These are phyloP conservation scores for Nakazawaea wyomingensis DNA, from an alignment of 805 yeast genomes.

Conservation along the genomic window DNA sequence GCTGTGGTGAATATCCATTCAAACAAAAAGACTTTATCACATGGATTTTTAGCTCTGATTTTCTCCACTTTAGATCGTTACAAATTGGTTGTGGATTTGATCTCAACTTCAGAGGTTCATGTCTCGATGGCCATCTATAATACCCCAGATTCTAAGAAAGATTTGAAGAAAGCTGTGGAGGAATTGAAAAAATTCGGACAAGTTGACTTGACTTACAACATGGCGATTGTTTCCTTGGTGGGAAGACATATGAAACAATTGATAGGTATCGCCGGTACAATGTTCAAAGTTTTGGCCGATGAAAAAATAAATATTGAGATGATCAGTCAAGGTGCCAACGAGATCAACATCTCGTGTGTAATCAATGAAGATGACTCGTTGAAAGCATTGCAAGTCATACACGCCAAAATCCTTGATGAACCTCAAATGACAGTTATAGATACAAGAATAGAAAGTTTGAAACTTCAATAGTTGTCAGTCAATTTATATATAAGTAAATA, in stretches of 20 bases:
- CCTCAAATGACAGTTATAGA: constrained; percentile 25
- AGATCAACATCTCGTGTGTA: constrained; percentile 94
- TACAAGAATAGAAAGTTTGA: constrained; percentile 41
- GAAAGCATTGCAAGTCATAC: constrained; percentile 83
- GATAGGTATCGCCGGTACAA: constrained; percentile 95
- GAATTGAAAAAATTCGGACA: constrained; percentile 79
- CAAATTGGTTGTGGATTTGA: constrained; percentile 87
- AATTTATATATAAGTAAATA: too few relatives aligned
- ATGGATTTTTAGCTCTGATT: constrained; percentile 90
- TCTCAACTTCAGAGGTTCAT: constrained; percentile 96
- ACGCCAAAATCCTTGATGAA: constrained; percentile 62
- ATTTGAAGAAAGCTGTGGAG: constrained; percentile 65
- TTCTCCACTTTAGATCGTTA: constrained; percentile 81
- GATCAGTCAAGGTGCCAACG: constrained; percentile 98
- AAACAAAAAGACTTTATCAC: constrained; percentile 85
- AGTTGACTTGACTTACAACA: constrained; percentile 80
- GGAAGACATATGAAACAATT: constrained; percentile 97
- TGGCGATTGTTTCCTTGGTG: constrained; percentile 90
- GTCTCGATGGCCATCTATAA: constrained; percentile 96
- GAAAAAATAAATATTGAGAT: constrained; percentile 92
- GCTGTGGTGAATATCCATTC: constrained; percentile 92
- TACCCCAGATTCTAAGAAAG: constrained; percentile 50
- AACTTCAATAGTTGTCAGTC: constrained; percentile 29
- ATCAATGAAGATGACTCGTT: constrained; percentile 78
- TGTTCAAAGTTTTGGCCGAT: constrained; percentile 92